Percentiles rank a stretch among this genome's conserved stretches.
These are phyloP conservation scores for Monosporascus sp. DNA, from an alignment of 2,329 filamentous ascomycete genomes.

Conservation along the genomic window DNA sequence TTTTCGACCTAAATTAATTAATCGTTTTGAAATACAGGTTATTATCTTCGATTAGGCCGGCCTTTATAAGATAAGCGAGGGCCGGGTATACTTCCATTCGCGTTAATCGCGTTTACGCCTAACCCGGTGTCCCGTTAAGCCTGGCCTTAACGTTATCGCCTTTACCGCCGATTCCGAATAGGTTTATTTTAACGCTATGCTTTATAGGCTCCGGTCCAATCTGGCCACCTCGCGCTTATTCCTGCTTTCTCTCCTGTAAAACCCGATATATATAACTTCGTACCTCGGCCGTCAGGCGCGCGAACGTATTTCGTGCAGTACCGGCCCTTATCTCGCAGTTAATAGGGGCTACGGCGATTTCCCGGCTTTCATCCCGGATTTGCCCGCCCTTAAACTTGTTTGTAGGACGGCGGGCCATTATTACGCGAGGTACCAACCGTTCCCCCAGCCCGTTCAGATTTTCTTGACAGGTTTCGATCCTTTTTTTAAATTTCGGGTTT, in stretches of 20 bases:
- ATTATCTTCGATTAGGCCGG: too few relatives aligned
- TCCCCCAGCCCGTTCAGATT: neutral
- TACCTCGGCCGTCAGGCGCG: neutral
- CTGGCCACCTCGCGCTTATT: neutral
- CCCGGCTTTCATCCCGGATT: conserved; percentile 1
- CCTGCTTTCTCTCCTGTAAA: conserved; percentile 1
- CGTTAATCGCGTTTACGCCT: too few relatives aligned
- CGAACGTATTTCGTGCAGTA: neutral
- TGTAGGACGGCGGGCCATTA: neutral
- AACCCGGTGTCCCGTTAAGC: too few relatives aligned
- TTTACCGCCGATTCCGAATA: too few relatives aligned
- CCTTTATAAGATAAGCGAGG: too few relatives aligned
- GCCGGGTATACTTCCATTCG: too few relatives aligned
- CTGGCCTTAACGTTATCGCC: too few relatives aligned
- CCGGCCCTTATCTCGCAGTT: neutral
- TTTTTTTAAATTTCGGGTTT: neutral
- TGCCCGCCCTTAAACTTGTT: neutral
- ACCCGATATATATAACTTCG: neutral
- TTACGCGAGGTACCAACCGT: neutral
- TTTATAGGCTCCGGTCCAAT: neutral
- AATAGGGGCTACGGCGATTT: conserved; percentile 1
- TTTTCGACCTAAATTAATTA: too few relatives aligned
- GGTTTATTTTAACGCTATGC: too few relatives aligned
- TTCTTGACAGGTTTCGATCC: neutral
- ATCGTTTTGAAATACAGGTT: too few relatives aligned